These are phyloP conservation scores for Erythrobasidium yunnanense DNA, from an alignment of 768 basidiomycete genomes.

Conservation along the genomic window DNA sequence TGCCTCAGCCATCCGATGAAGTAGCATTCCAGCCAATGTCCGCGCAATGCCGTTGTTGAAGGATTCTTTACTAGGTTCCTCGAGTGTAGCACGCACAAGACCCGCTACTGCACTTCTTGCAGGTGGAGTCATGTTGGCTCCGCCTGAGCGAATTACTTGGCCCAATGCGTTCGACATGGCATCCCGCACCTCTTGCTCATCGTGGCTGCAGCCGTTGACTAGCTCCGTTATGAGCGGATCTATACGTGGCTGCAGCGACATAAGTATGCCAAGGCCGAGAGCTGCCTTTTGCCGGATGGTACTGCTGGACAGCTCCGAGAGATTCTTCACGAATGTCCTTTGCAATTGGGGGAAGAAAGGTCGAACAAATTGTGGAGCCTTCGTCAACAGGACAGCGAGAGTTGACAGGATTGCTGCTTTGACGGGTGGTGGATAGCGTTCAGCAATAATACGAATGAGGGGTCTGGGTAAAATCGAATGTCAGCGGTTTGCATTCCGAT, in stretches of 20 bases:
- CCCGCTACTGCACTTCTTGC: conserved; percentile 63
- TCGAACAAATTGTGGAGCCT: conserved; percentile 78
- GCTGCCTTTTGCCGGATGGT: conserved; percentile 73
- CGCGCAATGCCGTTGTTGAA: not conserved
- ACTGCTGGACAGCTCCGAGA: conserved; percentile 64
- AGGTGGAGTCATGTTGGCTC: conserved; percentile 66
- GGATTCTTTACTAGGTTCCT: conserved; percentile 52
- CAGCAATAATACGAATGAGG: conserved; percentile 40
- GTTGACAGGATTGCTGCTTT: conserved; percentile 83
- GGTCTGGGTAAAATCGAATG: not conserved
- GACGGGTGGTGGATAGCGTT: conserved; percentile 70
- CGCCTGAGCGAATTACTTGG: conserved; percentile 56
- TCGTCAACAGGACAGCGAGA: conserved; percentile 69
- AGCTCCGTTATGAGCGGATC: conserved; percentile 92
- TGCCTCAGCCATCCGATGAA: not conserved
- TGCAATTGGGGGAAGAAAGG: conserved; percentile 98
- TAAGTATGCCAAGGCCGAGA: conserved; percentile 72
- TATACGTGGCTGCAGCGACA: conserved; percentile 73
- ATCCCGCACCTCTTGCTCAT: conserved; percentile 55
- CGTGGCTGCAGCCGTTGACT: conserved; percentile 35
- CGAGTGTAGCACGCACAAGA: conserved; percentile 66
- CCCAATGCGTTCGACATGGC: conserved; percentile 69
- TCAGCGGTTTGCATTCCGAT: conserved; percentile 47
- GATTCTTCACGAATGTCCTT: conserved; percentile 87
- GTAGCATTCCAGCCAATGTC: conserved; percentile 25